Percentiles rank a stretch among this genome's conserved stretches.
phyloP scores from a whole-genome alignment of 208 protist species.

The Crithidia fasciculata region DNA sequence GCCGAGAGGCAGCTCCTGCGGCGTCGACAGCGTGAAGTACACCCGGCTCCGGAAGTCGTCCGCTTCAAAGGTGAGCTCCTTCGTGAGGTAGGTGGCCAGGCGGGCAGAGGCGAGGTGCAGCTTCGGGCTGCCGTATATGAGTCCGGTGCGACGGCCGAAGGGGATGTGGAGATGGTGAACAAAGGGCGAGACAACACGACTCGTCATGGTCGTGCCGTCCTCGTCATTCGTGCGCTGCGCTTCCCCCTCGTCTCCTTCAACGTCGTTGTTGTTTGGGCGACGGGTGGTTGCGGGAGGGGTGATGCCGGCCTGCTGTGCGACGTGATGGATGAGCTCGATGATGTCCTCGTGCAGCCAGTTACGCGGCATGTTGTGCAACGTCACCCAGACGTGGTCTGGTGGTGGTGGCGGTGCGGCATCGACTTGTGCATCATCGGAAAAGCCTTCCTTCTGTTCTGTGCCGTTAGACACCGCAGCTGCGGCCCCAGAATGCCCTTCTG shows the following conservation, averaged over 20 bases:
- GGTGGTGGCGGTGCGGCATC: background rate
- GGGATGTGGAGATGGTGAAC: conserved; percentile 68
- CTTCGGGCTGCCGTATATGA: conserved; percentile 72
- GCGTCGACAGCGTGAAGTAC: conserved; percentile 57
- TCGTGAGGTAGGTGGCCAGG: conserved; percentile 63
- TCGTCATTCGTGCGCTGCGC: conserved; percentile 5
- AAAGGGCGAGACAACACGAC: conserved; percentile 59
- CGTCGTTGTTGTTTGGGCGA: background rate
- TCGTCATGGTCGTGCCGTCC: conserved; percentile 43
- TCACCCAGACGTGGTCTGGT: conserved; percentile 32
- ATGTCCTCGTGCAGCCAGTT: conserved; percentile 89
- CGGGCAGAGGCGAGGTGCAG: conserved; percentile 61
- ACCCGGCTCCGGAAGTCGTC: conserved; percentile 84
- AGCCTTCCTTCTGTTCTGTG: background rate
- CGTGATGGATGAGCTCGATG: conserved; percentile 78
- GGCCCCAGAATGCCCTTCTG: background rate
- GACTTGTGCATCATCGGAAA: background rate
- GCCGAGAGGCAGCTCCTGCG: conserved; percentile 10
- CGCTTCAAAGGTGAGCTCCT: conserved; percentile 55
- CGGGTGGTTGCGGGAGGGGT: conserved; percentile 21
- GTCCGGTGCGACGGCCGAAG: conserved; percentile 85
- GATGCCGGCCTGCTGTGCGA: conserved; percentile 73
- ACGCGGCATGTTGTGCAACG: conserved; percentile 76
- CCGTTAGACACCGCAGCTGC: background rate
- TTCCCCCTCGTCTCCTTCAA: background rate